Evolutionary conservation across 352 stramenopile genomes (phyloP).

Genomic region (Globisporangium orthogonon): DNA sequence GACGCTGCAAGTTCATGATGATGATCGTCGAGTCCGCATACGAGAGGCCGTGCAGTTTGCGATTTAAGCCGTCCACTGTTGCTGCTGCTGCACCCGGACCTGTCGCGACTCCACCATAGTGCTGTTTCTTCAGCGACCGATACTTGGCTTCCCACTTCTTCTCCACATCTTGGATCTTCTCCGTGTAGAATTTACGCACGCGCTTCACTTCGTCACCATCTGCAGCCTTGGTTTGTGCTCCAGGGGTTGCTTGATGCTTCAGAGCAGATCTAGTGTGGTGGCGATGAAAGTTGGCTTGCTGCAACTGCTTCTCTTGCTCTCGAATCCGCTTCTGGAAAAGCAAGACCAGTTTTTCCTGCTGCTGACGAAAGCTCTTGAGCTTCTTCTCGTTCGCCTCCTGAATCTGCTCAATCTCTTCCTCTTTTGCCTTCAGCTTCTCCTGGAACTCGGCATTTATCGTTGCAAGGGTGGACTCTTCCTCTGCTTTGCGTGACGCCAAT

Average conservation of each 20-base stretch:
- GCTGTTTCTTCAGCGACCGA: constrained; percentile 44
- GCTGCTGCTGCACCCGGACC: neutral
- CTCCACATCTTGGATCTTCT: constrained; percentile 75
- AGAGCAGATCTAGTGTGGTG: constrained; percentile 1
- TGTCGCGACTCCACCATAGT: constrained; percentile 19
- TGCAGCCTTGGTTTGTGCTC: constrained; percentile 7
- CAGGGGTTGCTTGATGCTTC: constrained; percentile 2
- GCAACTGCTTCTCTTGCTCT: constrained; percentile 38
- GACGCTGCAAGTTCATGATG: constrained; percentile 31
- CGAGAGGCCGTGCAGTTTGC: constrained; percentile 15
- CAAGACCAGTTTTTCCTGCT: constrained; percentile 69
- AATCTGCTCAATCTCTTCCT: constrained; percentile 39
- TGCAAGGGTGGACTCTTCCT: constrained; percentile 52
- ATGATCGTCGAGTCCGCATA: constrained; percentile 30
- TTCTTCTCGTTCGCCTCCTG: constrained; percentile 50
- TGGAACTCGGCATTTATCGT: constrained; percentile 30
- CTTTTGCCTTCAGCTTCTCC: constrained; percentile 31
- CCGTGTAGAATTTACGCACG: constrained; percentile 61
- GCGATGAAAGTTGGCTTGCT: neutral
- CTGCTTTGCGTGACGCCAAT: constrained; percentile 52
- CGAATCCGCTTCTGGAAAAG: constrained; percentile 62
- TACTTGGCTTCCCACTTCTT: constrained; percentile 71
- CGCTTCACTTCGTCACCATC: constrained; percentile 32
- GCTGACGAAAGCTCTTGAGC: constrained; percentile 64
- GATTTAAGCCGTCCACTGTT: neutral